Conservation (phyloP, 495 filamentous ascomycete species). For the Aspergillus indologenus region DNA sequence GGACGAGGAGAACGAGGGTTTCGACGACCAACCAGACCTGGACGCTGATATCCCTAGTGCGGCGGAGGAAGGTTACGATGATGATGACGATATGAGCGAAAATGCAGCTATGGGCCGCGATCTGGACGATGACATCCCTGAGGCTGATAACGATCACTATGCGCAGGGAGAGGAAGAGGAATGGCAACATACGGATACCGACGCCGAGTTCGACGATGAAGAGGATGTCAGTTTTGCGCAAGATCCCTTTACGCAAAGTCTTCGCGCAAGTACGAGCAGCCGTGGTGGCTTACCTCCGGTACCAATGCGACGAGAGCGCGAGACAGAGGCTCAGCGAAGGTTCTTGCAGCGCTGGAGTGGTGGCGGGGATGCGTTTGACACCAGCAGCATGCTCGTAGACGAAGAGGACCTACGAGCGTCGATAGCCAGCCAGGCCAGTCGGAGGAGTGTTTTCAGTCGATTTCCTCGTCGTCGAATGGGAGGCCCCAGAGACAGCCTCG, state of each 20-base stretch:
- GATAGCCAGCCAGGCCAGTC: constrained; percentile 40
- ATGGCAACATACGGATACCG: constrained; percentile 77
- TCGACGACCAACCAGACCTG: constrained; percentile 42
- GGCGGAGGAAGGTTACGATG: constrained; percentile 26
- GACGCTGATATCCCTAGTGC: constrained; percentile 44
- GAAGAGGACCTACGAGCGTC: constrained; percentile 45
- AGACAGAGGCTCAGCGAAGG: constrained; percentile 43
- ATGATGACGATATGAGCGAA: constrained; percentile 26
- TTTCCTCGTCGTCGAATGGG: constrained; percentile 39
- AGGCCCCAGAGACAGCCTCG: constrained; percentile 42
- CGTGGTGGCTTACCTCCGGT: constrained; percentile 34
- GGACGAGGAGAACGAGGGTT: constrained; percentile 30
- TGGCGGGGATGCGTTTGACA: constrained; percentile 41
- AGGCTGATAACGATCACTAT: constrained; percentile 32
- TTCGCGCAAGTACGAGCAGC: constrained; percentile 41
- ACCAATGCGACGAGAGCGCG: constrained; percentile 21
- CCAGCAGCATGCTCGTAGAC: constrained; percentile 40
- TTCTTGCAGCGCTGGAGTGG: constrained; percentile 49
- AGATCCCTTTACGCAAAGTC: constrained; percentile 27
- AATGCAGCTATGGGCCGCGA: constrained; percentile 31
- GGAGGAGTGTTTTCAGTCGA: constrained; percentile 34
- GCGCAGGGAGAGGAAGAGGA: constrained; percentile 35
- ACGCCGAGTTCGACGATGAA: constrained; percentile 59
- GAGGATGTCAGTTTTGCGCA: constrained; percentile 29
- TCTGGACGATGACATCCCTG: constrained; percentile 45